phyloP scores from a whole-genome alignment of 306 rosid genomes.

The Cucumis cinereus region DNA sequence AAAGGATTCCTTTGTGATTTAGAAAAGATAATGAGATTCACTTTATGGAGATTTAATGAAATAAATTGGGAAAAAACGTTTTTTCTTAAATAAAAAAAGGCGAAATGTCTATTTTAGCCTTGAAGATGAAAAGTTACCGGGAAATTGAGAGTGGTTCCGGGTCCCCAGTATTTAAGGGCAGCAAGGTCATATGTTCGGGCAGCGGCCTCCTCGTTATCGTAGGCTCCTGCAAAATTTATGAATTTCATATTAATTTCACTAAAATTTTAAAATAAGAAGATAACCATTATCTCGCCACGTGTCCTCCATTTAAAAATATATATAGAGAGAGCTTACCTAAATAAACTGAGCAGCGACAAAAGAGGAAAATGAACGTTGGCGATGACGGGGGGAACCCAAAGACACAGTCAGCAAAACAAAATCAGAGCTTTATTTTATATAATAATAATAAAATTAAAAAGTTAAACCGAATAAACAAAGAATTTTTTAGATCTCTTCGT shows the following conservation, averaged over 20 bases:
- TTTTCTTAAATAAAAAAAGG: background rate
- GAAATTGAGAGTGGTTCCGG: conserved; percentile 56
- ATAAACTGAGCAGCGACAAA: conserved; percentile 69
- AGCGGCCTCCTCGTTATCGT: conserved; percentile 78
- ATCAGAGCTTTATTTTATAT: background rate
- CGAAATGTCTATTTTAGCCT: background rate
- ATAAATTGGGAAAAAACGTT: background rate
- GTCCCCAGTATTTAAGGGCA: conserved; percentile 93
- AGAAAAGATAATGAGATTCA: background rate
- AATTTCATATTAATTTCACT: background rate
- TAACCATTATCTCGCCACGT: background rate
- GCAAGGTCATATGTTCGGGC: conserved; percentile 93
- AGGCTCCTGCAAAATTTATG: conserved; percentile 42
- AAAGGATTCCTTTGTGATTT: background rate
- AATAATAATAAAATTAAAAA: background rate
- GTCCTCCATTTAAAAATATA: background rate
- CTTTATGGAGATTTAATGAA: background rate
- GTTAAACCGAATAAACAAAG: background rate
- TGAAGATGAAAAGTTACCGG: conserved; percentile 36
- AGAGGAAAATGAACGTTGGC: conserved; percentile 44
- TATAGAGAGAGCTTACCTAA: conserved; percentile 47
- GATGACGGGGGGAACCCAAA: conserved; percentile 29
- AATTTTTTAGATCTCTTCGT: background rate
- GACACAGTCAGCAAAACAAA: conserved; percentile 40
- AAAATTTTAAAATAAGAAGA: background rate